phyloP scores from a whole-genome alignment of 768 basidiomycete genomes.

The Multifurca ochricompacta region DNA sequence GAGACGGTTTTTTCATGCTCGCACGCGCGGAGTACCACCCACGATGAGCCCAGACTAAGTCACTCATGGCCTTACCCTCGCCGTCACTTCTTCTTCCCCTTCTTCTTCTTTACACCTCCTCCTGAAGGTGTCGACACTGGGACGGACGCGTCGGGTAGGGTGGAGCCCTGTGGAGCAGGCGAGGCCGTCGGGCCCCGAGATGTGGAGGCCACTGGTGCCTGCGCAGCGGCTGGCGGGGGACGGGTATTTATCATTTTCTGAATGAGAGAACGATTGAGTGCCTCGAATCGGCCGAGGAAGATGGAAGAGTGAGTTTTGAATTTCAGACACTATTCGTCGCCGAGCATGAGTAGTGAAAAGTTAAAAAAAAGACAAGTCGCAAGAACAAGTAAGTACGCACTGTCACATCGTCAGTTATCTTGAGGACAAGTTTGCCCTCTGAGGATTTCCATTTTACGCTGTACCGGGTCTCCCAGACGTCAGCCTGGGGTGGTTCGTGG shows the following conservation, averaged over 20 bases:
- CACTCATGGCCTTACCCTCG: slow-evolving; percentile 29
- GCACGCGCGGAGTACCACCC: too few species aligned
- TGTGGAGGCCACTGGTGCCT: slow-evolving; percentile 3
- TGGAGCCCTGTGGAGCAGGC: slow-evolving; percentile 1
- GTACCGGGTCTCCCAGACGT: slow-evolving; percentile 65
- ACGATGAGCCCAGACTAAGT: too few species aligned
- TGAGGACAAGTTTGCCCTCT: slow-evolving; percentile 83
- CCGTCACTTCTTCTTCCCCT: slow-evolving; percentile 66
- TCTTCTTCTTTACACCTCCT: slow-evolving; percentile 77
- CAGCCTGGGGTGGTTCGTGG: not conserved
- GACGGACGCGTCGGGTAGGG: slow-evolving; percentile 12
- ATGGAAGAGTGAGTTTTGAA: slow-evolving; percentile 94
- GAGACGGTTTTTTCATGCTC: not conserved
- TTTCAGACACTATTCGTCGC: slow-evolving; percentile 69
- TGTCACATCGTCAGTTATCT: slow-evolving; percentile 85
- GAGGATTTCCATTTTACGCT: slow-evolving; percentile 86
- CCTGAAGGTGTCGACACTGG: slow-evolving; percentile 32
- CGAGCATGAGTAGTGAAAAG: too few species aligned
- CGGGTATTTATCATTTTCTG: slow-evolving; percentile 74
- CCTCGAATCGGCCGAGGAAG: slow-evolving; percentile 94
- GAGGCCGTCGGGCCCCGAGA: slow-evolving; percentile 5
- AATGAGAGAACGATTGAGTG: slow-evolving; percentile 79
- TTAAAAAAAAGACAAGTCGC: not conserved
- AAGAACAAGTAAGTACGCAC: slow-evolving; percentile 39
- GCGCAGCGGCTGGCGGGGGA: slow-evolving; percentile 1